phyloP scores from a whole-genome alignment of 805 yeast genomes.

The Pichia phayaonensis region DNA sequence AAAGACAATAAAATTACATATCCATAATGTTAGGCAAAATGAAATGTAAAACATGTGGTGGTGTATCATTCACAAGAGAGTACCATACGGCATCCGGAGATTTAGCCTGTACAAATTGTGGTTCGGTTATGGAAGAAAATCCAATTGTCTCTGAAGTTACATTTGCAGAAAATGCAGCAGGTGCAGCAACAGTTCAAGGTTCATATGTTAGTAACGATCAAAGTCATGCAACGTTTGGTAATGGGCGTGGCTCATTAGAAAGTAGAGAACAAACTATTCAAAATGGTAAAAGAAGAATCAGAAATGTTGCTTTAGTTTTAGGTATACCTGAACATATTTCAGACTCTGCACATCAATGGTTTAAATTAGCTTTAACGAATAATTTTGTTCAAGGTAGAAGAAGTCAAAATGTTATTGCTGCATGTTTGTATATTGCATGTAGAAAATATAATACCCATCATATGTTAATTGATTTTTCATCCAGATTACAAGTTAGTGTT shows the following conservation, averaged over 20 bases:
- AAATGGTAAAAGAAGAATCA: constrained; percentile 74
- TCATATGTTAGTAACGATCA: constrained; percentile 88
- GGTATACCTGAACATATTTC: constrained; percentile 76
- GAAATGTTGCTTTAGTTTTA: constrained; percentile 71
- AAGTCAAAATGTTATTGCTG: constrained; percentile 90
- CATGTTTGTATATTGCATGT: constrained; percentile 92
- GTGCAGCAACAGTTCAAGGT: constrained; percentile 96
- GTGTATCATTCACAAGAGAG: constrained; percentile 45
- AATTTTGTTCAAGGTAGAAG: constrained; percentile 97
- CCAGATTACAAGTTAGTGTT: constrained; percentile 82
- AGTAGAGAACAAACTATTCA: constrained; percentile 83
- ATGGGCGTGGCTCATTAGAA: constrained; percentile 69
- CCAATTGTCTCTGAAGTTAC: constrained; percentile 95
- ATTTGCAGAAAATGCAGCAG: constrained; percentile 84
- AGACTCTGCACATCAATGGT: constrained; percentile 86
- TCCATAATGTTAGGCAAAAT: not conserved
- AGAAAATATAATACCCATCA: constrained; percentile 86
- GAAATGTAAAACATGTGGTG: constrained; percentile 39
- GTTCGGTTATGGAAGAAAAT: constrained; percentile 81
- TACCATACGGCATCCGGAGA: constrained; percentile 60
- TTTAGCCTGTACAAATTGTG: constrained; percentile 75
- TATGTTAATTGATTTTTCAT: constrained; percentile 92
- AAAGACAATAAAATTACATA: not conserved
- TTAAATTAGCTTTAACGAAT: constrained; percentile 72
- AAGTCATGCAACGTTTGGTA: constrained; percentile 60